Evolutionary conservation across 805 yeast species (phyloP).

Genomic region (Saturnispora diversa): DNA sequence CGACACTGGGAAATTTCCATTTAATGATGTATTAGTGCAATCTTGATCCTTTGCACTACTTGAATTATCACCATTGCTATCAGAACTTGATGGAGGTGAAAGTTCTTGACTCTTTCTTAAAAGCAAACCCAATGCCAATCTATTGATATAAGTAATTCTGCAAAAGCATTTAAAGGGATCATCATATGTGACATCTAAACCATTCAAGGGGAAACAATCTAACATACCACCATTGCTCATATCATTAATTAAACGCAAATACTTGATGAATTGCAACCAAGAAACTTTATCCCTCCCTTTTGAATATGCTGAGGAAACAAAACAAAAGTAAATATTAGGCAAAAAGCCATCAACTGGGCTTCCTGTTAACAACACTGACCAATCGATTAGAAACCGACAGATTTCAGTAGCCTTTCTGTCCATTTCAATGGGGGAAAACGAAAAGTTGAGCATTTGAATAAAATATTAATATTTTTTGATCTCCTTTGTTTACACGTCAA

Average conservation of each 20-base stretch:
- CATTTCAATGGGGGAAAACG: constrained; percentile 13
- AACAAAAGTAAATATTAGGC: constrained; percentile 27
- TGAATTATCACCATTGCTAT: no score
- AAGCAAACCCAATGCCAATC: constrained; percentile 23
- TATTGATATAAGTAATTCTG: constrained; percentile 22
- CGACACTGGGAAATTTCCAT: no score
- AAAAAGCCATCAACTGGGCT: constrained; percentile 28
- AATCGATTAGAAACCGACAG: constrained; percentile 25
- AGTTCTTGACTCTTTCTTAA: constrained; percentile 12
- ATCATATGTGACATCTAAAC: constrained; percentile 19
- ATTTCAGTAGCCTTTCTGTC: constrained; percentile 28
- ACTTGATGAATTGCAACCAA: constrained; percentile 28
- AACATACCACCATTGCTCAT: constrained; percentile 20
- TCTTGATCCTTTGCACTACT: no score
- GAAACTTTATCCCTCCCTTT: constrained; percentile 30
- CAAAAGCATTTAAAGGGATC: constrained; percentile 26
- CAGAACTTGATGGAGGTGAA: constrained; percentile 6
- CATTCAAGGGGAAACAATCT: constrained; percentile 22
- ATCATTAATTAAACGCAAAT: constrained; percentile 20
- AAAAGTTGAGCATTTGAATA: constrained; percentile 2
- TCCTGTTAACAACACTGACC: constrained; percentile 25
- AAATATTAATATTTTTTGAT: not conserved
- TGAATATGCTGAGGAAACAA: constrained; percentile 25
- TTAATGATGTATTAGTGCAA: no score
- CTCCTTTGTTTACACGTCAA: constrained; percentile 1